Conservation (phyloP, 2,329 filamentous ascomycete genomes). For the Penicillium sp. region DNA sequence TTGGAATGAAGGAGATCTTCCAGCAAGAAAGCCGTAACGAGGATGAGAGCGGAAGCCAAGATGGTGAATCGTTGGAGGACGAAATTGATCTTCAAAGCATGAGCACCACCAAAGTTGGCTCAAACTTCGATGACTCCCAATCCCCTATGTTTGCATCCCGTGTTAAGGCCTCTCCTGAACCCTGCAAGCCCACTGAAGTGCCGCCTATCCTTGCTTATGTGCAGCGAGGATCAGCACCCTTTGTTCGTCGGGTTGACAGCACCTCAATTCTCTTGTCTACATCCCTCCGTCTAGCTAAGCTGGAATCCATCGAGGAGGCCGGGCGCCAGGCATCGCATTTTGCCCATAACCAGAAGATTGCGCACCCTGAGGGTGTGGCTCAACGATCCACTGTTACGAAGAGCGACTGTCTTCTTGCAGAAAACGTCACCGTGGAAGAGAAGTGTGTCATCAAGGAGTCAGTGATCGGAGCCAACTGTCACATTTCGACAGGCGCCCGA, state of each 20-base stretch:
- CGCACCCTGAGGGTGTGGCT: constrained; percentile 79
- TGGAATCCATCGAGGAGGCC: constrained; percentile 65
- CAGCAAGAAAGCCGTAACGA: constrained; percentile 45
- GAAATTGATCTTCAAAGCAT: constrained; percentile 55
- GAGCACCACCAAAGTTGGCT: constrained; percentile 52
- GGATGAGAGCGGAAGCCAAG: constrained; percentile 39
- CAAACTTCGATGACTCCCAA: constrained; percentile 14
- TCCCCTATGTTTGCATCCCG: constrained; percentile 27
- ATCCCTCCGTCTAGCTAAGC: constrained; percentile 82
- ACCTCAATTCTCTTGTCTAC: constrained; percentile 76
- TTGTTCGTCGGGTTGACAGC: constrained; percentile 87
- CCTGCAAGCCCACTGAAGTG: constrained; percentile 6
- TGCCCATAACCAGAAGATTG: constrained; percentile 75
- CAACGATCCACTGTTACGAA: constrained; percentile 77
- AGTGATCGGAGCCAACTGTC: constrained; percentile 83
- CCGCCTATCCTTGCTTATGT: constrained; percentile 75
- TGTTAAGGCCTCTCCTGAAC: constrained; percentile 24
- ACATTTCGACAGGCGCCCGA: constrained; percentile 81
- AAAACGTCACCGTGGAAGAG: constrained; percentile 86
- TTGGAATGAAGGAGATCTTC: constrained; percentile 69
- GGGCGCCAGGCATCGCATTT: constrained; percentile 66
- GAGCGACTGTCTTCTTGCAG: constrained; percentile 77
- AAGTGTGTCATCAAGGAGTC: constrained; percentile 90
- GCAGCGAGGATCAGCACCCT: constrained; percentile 59
- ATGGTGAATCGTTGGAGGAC: constrained; percentile 49